Base-by-base conservation (phyloP, 352 stramenopile species). In the Globisporangium perplexum region DNA sequence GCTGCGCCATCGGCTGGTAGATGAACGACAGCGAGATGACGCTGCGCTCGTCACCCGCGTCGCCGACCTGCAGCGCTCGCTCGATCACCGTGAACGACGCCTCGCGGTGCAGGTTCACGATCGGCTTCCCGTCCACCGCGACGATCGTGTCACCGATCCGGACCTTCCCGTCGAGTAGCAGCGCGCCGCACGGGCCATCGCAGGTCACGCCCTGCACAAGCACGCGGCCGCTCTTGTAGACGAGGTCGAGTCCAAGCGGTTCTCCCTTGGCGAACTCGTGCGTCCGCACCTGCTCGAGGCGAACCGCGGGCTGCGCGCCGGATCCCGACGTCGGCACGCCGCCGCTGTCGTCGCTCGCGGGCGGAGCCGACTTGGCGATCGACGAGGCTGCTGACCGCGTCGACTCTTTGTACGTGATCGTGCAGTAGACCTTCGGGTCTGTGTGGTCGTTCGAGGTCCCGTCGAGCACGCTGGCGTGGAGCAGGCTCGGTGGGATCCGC, bases 371-470 rank as follows among this genome's bases (percentile, higher is more conserved):
- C 52, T 87, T 89, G 0, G 78, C 74, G 24, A 89, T 66, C 2
- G 77, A 84, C 28, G 83, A 87, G 22, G 81, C 60, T 7, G 83
- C 83, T 8, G 77, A 90, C 7, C 83, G 77, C 1, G 83, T 94
- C 35, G 83, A 87, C 35, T 89, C 66, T 50, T 81, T 68, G 52
- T 85, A 92, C 31, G 73, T 87, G 26, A 94, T 78, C 3, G 83
- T 91, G 57, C 81, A 94, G 55, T 94, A 94, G 7, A 91, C 66
- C 48, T 90, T 92, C 4, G 67, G 82, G 20, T 86, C 74, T 1
- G 67, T 33, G 46, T 62, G 47, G 17, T 69, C 59, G 0, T 38
- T 69, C 38, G 62, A 65, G 11, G 55, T 51, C 38, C 68, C 41
- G 4, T 64, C n/a, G 55, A 60, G 45, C 62, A 57, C 75, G 57